Evolutionary conservation across 148 eudicot species (phyloP).

Genomic region (Vaccinium vitisidaea): DNA sequence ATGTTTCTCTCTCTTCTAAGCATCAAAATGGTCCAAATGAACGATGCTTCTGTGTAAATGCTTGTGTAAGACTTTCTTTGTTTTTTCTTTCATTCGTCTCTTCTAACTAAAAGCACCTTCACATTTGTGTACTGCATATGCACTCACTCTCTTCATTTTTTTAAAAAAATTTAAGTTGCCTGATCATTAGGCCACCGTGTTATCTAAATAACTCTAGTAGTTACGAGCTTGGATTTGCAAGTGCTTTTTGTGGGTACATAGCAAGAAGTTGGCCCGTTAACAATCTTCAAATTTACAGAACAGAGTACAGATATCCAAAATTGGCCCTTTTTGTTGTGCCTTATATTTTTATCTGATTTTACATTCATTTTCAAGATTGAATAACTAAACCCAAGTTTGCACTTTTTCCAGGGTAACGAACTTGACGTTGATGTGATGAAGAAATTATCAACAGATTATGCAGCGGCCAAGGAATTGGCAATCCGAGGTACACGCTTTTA

Average conservation of each 20-base stretch:
- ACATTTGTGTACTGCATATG: background rate
- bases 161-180: background rate
- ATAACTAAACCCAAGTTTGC: constrained; percentile 8
- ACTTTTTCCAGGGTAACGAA: constrained; percentile 53
- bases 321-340: background rate
- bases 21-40: too few species aligned
- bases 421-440: constrained; percentile 57
- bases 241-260: background rate
- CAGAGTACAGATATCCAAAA: background rate
- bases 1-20: too few species aligned
- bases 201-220: background rate
- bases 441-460: constrained; percentile 64
- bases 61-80: background rate
- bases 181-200: background rate
- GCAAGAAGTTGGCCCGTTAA: background rate
- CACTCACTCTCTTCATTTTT: background rate
- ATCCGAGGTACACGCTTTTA: constrained; percentile 47
- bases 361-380: background rate
- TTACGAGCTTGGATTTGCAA: background rate
- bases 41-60: too few species aligned
- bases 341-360: background rate
- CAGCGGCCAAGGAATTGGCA: constrained; percentile 55
- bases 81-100: background rate
- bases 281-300: background rate
- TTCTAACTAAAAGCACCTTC: background rate